Percentiles rank a stretch among this genome's conserved stretches.
Conservation (phyloP, 1,139 yeast species). For the Lodderomyces metapsilosis region DNA sequence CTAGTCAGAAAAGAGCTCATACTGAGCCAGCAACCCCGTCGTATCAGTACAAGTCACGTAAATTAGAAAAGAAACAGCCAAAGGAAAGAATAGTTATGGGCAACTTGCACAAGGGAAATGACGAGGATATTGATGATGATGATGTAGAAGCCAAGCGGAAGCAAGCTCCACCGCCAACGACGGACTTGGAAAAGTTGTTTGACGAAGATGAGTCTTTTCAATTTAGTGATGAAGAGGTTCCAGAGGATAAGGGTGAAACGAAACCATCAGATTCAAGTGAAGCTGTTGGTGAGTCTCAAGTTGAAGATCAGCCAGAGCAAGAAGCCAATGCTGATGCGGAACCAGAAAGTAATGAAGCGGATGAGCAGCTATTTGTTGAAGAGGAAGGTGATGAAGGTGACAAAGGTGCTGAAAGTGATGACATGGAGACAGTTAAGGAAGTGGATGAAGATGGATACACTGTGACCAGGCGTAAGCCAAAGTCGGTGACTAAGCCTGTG, state of each 20-base stretch:
- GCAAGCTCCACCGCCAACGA: conserved; percentile 10
- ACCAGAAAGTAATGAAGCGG: conserved; percentile 3
- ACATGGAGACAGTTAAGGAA: conserved; percentile 17
- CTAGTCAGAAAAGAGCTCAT: conserved; percentile 12
- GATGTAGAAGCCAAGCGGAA: conserved; percentile 7
- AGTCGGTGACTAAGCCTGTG: conserved; percentile 17
- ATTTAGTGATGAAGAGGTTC: conserved; percentile 19
- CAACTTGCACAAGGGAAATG: not conserved
- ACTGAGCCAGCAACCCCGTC: conserved; percentile 14
- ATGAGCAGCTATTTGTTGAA: conserved; percentile 12
- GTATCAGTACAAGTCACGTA: conserved; percentile 42
- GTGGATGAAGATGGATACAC: conserved; percentile 45
- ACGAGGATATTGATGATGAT: conserved; percentile 13
- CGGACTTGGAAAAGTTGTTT: conserved; percentile 20
- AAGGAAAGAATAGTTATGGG: conserved; percentile 24
- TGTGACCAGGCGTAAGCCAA: conserved; percentile 28
- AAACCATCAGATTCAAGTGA: not conserved
- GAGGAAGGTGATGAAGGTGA: conserved; percentile 11
- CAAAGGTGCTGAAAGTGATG: conserved; percentile 9
- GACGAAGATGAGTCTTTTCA: conserved; percentile 14
- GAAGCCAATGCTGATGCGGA: conserved; percentile 7
- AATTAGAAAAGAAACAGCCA: conserved; percentile 28
- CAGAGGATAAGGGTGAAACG: not conserved
- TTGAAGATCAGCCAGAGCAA: conserved; percentile 4
- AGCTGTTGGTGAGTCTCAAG: not conserved